A percentile compares a stretch with the other conserved stretches of the same genome.
These are phyloP conservation scores for Naganishia liquefaciens DNA, from an alignment of 1,284 basidiomycete genomes.

Conservation along the genomic window DNA sequence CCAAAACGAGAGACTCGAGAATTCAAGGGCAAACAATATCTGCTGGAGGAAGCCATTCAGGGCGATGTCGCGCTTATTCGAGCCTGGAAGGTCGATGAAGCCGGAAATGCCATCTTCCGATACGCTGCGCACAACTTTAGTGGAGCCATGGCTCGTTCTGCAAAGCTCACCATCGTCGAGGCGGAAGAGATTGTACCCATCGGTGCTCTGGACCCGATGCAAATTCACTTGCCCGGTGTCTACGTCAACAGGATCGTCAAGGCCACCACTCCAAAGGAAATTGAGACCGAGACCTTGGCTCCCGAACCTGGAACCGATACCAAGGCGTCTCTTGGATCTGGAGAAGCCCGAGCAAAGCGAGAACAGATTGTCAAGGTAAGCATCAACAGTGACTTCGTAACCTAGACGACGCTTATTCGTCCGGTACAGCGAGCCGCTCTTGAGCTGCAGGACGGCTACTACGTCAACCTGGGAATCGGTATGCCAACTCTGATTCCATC, in stretches of 20 bases:
- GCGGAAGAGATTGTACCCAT: constrained; percentile 85
- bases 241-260: constrained; percentile 81
- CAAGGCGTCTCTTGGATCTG: constrained; percentile 57
- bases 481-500: constrained; percentile 89
- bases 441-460: constrained; percentile 83
- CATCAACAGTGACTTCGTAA: background rate
- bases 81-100: constrained; percentile 90
- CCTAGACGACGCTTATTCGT: background rate
- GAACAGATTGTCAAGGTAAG: constrained; percentile 66
- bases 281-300: constrained; percentile 73
- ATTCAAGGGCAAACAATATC: constrained; percentile 75
- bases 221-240: constrained; percentile 79
- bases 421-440: constrained; percentile 62
- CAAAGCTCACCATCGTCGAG: constrained; percentile 84
- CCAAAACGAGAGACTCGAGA: constrained; percentile 72
- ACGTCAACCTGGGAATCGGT: constrained; percentile 69
- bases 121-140: constrained; percentile 85
- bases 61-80: constrained; percentile 84
- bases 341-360: constrained; percentile 57
- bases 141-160: constrained; percentile 79
- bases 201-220: constrained; percentile 75
- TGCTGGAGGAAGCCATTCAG: constrained; percentile 78
- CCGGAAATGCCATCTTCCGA: constrained; percentile 76
- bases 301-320: constrained; percentile 44
- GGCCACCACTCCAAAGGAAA: constrained; percentile 69